phyloP scores from a whole-genome alignment of 108 stramenopile species.

The Craspedostauros australis region DNA sequence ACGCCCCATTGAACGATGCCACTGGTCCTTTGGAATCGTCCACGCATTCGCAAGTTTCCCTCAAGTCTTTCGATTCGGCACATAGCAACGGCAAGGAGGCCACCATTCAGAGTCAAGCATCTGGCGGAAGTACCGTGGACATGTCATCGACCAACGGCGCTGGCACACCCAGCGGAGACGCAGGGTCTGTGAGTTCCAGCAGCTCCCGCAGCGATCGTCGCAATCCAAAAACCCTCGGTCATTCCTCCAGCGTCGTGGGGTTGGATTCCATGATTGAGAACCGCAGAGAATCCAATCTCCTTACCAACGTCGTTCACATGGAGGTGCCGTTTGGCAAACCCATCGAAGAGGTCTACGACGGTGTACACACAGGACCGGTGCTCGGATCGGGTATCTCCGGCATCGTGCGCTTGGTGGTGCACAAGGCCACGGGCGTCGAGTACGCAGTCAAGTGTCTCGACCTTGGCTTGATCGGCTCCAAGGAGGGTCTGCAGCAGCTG shows the following conservation, averaged over 20 bases:
- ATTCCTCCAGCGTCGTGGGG: constrained; percentile 44
- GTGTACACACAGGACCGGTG: constrained; percentile 77
- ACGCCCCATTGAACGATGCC: no score
- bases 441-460: constrained; percentile 87
- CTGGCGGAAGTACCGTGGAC: no score
- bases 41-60: no score
- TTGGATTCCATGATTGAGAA: constrained; percentile 56
- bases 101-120: no score
- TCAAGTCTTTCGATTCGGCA: no score
- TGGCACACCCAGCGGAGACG: constrained; percentile 4
- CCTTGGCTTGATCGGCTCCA: constrained; percentile 66
- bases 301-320: constrained; percentile 65
- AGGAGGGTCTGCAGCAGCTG: constrained; percentile 64
- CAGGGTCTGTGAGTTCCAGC: constrained; percentile 1
- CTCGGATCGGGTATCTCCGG: constrained; percentile 79
- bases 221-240: constrained; percentile 23
- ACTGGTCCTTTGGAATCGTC: no score
- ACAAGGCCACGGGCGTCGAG: constrained; percentile 56
- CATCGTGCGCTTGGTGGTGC: constrained; percentile 66
- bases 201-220: constrained; percentile 1
- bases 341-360: constrained; percentile 83
- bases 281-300: constrained; percentile 36
- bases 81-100: no score
- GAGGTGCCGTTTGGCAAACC: constrained; percentile 86
- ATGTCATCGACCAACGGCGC: no score